A percentile compares a stretch with the other conserved stretches of the same genome.
These are phyloP conservation scores for Metschnikowia lochheadii DNA, from an alignment of 805 yeast species.

Conservation along the genomic window DNA sequence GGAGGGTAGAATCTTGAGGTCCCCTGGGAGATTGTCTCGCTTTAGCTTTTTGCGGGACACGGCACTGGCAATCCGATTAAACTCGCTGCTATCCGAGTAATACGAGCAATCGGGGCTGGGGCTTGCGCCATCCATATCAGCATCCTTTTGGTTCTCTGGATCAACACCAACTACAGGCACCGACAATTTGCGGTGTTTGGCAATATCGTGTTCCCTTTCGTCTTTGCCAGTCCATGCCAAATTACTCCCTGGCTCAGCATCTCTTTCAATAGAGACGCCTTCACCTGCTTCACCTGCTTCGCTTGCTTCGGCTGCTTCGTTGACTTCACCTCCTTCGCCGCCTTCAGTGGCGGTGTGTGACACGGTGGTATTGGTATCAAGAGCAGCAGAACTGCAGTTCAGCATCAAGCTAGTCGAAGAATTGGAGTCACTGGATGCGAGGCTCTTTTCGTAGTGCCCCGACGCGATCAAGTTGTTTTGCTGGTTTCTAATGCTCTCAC, in stretches of 20 bases:
- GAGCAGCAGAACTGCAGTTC: neutral
- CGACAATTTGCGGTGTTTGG: neutral
- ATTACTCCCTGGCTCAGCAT: neutral
- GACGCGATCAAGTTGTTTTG: constrained; percentile 15
- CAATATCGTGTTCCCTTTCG: neutral
- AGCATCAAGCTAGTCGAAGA: constrained; percentile 1
- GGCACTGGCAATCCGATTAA: constrained; percentile 7
- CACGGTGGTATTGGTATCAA: neutral
- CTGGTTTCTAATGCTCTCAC: constrained; percentile 16
- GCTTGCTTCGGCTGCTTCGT: no score
- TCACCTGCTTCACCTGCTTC: neutral
- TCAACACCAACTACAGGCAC: neutral
- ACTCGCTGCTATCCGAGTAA: constrained; percentile 6
- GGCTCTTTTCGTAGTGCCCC: constrained; percentile 7
- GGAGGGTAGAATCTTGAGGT: constrained; percentile 7
- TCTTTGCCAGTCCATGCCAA: neutral
- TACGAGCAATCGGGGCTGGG: neutral
- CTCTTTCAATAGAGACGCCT: neutral
- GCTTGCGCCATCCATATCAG: neutral
- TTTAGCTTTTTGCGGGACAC: constrained; percentile 9
- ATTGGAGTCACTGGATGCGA: neutral
- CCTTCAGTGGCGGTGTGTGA: neutral
- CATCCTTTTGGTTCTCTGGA: neutral
- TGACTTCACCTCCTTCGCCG: neutral
- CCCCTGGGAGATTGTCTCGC: constrained; percentile 13